Conservation (phyloP, 345 rosid species). For the Linum tenue region DNA sequence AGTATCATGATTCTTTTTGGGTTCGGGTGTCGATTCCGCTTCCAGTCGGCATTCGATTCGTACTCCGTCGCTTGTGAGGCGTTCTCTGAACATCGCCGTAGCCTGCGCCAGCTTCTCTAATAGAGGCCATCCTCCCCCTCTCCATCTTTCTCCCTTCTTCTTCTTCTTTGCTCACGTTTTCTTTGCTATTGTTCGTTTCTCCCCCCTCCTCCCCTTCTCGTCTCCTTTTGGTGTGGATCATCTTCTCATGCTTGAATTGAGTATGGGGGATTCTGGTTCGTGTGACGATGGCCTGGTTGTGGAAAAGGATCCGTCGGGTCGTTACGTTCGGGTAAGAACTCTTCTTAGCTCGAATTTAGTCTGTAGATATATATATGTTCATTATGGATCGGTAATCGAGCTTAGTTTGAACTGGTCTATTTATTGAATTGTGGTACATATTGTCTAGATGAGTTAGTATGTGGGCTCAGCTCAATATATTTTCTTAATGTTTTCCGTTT, state of each 20-base stretch:
- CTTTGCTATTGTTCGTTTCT: constrained; percentile 5
- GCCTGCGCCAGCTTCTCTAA: constrained; percentile 9
- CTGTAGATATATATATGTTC: background rate
- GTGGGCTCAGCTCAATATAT: background rate
- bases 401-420: background rate
- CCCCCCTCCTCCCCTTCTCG: background rate
- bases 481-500: background rate
- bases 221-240: constrained; percentile 4
- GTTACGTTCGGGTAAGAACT: constrained; percentile 43
- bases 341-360: background rate
- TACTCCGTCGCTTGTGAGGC: constrained; percentile 46
- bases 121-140: too few species aligned
- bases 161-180: constrained; percentile 2
- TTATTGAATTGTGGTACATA: too few species aligned
- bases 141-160: too few species aligned
- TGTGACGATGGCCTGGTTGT: constrained; percentile 29
- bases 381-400: background rate
- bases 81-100: constrained; percentile 28
- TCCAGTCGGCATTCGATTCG: constrained; percentile 51
- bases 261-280: constrained; percentile 21
- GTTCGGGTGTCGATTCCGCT: constrained; percentile 36
- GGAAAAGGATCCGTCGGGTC: constrained; percentile 58
- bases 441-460: background rate
- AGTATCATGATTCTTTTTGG: constrained; percentile 19
- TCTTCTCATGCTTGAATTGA: constrained; percentile 23